Percentiles rank a stretch among this genome's conserved stretches.
These are phyloP conservation scores for Physcomitrellopsis africana DNA, from an alignment of 225 moss, liverwort and hornwort genomes.

Conservation along the genomic window DNA sequence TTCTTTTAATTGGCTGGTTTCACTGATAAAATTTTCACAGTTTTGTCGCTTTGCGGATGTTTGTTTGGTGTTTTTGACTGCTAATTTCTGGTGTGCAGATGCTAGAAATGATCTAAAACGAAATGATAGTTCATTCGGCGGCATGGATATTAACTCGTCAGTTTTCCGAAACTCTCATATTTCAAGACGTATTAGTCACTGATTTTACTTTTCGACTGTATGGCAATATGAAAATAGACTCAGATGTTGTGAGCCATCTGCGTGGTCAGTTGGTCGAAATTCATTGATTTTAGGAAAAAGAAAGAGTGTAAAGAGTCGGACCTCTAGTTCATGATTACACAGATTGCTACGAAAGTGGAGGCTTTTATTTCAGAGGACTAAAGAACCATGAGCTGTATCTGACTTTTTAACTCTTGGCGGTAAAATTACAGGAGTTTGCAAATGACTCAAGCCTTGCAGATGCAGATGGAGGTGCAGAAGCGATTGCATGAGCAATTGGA, in stretches of 20 bases:
- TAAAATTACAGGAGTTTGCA: conserved; percentile 64
- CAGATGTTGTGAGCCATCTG: background rate
- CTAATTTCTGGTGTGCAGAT: conserved; percentile 10
- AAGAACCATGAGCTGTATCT: background rate
- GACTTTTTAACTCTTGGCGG: background rate
- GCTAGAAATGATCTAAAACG: conserved; percentile 15
- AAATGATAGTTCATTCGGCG: conserved; percentile 12
- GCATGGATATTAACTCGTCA: conserved; percentile 32
- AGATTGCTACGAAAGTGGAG: background rate
- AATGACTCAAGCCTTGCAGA: conserved; percentile 83
- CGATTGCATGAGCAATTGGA: conserved; percentile 94
- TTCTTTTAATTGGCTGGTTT: too few relatives aligned
- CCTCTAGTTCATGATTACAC: background rate
- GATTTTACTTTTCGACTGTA: background rate
- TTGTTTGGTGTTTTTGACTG: too few relatives aligned
- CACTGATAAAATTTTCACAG: too few relatives aligned
- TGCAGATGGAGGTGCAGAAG: conserved; percentile 98
- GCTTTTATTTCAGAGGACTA: background rate
- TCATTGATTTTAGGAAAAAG: background rate
- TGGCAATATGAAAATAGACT: background rate
- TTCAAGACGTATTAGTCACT: background rate
- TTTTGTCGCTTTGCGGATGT: too few relatives aligned
- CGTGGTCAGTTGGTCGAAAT: background rate
- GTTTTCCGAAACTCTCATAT: background rate
- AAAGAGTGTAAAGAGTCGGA: too few relatives aligned